Percentiles rank a stretch among this genome's conserved stretches.
These are phyloP conservation scores for Diospyros lotus DNA, from an alignment of 148 eudicot genomes.

Conservation along the genomic window DNA sequence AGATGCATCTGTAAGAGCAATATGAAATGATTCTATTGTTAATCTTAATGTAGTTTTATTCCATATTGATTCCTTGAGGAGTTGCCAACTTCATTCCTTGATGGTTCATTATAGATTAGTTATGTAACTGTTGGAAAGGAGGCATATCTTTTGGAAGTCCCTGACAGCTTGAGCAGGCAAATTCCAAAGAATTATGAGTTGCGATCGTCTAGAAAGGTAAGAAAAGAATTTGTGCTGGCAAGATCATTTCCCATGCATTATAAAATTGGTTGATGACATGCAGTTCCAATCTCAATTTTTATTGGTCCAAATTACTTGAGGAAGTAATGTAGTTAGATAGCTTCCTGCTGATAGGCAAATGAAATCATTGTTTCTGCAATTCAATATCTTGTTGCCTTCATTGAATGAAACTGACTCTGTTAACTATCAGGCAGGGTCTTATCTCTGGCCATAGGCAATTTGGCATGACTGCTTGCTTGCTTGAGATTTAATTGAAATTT, in stretches of 20 bases:
- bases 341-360: not conserved
- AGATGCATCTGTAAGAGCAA: conserved; percentile 61
- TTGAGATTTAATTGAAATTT: not conserved
- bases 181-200: conserved; percentile 74
- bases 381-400: not conserved
- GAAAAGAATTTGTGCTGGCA: not conserved
- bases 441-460: not conserved
- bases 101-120: conserved; percentile 45
- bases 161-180: conserved; percentile 52
- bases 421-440: not conserved
- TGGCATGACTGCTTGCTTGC: not conserved
- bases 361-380: not conserved
- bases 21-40: not conserved
- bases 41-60: conserved; percentile 1
- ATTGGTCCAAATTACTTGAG: not conserved
- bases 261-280: not conserved
- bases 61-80: conserved; percentile 11
- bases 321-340: not conserved
- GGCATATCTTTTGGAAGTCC: conserved; percentile 81
- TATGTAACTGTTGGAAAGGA: conserved; percentile 91
- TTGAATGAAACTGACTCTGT: not conserved
- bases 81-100: conserved; percentile 1
- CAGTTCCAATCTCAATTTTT: not conserved
- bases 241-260: too few relatives aligned
- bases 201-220: conserved; percentile 91